Conservation (phyloP, 2,329 filamentous ascomycete genomes). For the Trichoderma atroviride region DNA sequence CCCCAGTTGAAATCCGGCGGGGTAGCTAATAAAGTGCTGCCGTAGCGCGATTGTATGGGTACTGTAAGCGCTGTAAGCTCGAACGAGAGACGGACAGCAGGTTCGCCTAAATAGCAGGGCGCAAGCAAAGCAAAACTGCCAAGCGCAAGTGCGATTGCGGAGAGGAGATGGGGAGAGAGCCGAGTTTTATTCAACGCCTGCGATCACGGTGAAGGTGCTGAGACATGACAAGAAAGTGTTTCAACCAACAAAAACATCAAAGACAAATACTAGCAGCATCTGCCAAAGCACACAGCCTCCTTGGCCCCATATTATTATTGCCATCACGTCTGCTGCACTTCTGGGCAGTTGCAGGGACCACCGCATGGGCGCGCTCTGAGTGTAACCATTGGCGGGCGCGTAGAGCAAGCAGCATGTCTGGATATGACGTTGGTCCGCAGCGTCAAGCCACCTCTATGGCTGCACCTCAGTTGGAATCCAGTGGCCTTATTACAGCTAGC, state of each 20-base stretch:
- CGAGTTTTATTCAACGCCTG: neutral
- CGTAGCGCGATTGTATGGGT: neutral
- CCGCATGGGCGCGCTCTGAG: neutral
- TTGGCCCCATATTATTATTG: constrained; percentile 13
- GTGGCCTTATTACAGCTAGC: neutral
- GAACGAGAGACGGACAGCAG: neutral
- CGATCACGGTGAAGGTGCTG: neutral
- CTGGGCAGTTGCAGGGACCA: neutral
- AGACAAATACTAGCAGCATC: neutral
- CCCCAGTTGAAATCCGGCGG: constrained; percentile 14
- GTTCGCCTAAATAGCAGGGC: constrained; percentile 6
- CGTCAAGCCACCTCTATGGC: neutral
- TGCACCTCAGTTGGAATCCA: neutral
- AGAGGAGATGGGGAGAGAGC: neutral
- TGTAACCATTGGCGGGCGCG: neutral
- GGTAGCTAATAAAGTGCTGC: neutral
- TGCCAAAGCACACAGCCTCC: neutral
- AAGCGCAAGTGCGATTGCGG: neutral
- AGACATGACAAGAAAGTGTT: neutral
- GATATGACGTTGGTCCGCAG: constrained; percentile 22
- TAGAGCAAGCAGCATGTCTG: neutral
- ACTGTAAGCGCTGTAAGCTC: constrained; percentile 2
- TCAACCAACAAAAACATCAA: neutral
- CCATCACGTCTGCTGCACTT: neutral
- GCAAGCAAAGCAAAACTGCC: neutral